Evolutionary conservation across 306 rosid species (phyloP).

Genomic region (Amphicarpaea edgeworthii): DNA sequence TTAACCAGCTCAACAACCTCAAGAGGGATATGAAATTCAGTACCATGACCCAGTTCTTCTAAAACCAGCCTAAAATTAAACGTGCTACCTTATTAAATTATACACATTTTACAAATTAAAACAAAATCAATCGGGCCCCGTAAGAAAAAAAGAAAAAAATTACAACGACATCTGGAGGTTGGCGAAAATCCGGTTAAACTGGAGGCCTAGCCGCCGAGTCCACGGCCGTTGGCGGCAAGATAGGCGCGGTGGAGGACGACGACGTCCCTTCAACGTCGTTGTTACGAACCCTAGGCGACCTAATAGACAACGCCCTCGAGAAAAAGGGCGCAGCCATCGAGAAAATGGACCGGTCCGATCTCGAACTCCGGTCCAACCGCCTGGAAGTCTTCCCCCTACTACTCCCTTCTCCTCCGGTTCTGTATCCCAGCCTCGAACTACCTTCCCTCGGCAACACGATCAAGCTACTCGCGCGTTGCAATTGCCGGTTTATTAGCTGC

Average conservation of each 20-base stretch:
- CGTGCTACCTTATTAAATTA: conserved; percentile 16
- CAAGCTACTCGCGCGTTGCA: conserved; percentile 75
- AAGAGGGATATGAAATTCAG: no score
- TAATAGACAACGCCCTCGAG: conserved; percentile 63
- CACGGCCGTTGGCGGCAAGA: conserved; percentile 34
- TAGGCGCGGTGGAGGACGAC: conserved; percentile 39
- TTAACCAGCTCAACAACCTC: no score
- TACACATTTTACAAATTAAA: conserved; percentile 35
- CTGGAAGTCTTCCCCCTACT: conserved; percentile 54
- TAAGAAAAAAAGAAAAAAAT: neutral
- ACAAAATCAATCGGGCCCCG: neutral
- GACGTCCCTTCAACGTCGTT: conserved; percentile 49
- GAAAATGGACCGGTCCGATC: conserved; percentile 82
- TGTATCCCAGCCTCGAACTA: conserved; percentile 70
- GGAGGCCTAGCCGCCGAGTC: conserved; percentile 57
- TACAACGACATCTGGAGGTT: neutral
- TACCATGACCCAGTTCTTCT: no score
- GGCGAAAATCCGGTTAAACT: conserved; percentile 41
- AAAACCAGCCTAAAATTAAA: neutral
- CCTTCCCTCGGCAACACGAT: conserved; percentile 59
- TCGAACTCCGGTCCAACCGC: conserved; percentile 61
- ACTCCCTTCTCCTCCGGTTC: conserved; percentile 65
- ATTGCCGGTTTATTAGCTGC: conserved; percentile 60
- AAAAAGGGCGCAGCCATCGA: conserved; percentile 69
- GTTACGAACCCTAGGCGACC: conserved; percentile 56